Evolutionary conservation across 257 asterid genomes (phyloP).

Genomic region (Plantago elongata): DNA sequence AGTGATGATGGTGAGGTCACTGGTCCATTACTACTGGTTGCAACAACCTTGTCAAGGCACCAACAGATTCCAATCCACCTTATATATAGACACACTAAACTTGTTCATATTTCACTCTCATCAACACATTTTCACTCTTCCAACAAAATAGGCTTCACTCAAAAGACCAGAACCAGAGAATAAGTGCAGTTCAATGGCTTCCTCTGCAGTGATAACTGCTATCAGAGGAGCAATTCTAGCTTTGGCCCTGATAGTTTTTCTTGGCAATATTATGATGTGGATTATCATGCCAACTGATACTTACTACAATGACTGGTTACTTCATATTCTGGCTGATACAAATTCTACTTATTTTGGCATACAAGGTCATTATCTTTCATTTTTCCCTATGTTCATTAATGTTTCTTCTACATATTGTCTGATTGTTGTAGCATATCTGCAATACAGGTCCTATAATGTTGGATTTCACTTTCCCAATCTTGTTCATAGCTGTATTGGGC

Average conservation of each 20-base stretch:
- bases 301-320: slow-evolving; percentile 74
- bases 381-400: neutral
- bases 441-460: slow-evolving; percentile 70
- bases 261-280: slow-evolving; percentile 98
- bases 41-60: slow-evolving; percentile 35
- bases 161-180: slow-evolving; percentile 6
- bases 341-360: slow-evolving; percentile 81
- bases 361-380: slow-evolving; percentile 47
- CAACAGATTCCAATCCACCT: slow-evolving; percentile 3
- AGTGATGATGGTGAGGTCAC: slow-evolving; percentile 28
- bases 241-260: slow-evolving; percentile 61
- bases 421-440: neutral
- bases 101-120: slow-evolving; percentile 5
- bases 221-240: slow-evolving; percentile 47
- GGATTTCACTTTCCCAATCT: slow-evolving; percentile 86
- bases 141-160: neutral
- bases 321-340: slow-evolving; percentile 58
- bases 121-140: slow-evolving; percentile 8
- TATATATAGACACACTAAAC: slow-evolving; percentile 12
- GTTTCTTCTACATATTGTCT: neutral
- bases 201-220: slow-evolving; percentile 32
- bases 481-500: slow-evolving; percentile 91
- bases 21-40: slow-evolving; percentile 38
- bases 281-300: slow-evolving; percentile 92
- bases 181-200: slow-evolving; percentile 28